These are phyloP conservation scores for Withania somnifera DNA, from an alignment of 305 asterid species.

Conservation along the genomic window DNA sequence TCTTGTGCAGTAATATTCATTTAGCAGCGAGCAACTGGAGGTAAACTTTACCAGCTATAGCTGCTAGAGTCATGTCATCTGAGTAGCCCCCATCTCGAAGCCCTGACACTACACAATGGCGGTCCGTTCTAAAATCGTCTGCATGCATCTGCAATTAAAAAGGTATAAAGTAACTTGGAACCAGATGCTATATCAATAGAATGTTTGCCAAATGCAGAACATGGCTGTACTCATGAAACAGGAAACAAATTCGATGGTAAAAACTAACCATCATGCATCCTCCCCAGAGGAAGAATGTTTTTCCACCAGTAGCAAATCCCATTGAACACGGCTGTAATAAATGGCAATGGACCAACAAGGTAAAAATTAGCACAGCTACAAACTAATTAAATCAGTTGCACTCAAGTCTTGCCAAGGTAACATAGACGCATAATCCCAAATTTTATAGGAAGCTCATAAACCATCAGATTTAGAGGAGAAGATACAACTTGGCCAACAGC, in stretches of 20 bases:
- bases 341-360: slow-evolving; percentile 1
- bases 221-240: background rate
- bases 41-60: slow-evolving; percentile 63
- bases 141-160: slow-evolving; percentile 78
- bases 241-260: background rate
- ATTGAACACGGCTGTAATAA: slow-evolving; percentile 85
- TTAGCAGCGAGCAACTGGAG: slow-evolving; percentile 1
- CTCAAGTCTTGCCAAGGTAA: background rate
- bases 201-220: background rate
- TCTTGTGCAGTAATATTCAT: background rate
- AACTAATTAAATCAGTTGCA: background rate
- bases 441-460: background rate
- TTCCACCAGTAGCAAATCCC: slow-evolving; percentile 99
- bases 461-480: background rate
- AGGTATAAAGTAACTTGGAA: background rate
- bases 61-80: slow-evolving; percentile 99
- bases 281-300: slow-evolving; percentile 96
- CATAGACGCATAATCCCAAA: background rate
- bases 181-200: background rate
- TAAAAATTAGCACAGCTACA: slow-evolving; percentile 1
- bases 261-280: slow-evolving; percentile 97
- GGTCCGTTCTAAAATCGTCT: slow-evolving; percentile 86
- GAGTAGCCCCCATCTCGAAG: slow-evolving; percentile 98
- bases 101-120: slow-evolving; percentile 68
- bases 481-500: background rate